Evolutionary conservation across 345 rosid species (phyloP), one percentile per base, ranked within the genome.

Genomic region (Ceriops tagal): DNA sequence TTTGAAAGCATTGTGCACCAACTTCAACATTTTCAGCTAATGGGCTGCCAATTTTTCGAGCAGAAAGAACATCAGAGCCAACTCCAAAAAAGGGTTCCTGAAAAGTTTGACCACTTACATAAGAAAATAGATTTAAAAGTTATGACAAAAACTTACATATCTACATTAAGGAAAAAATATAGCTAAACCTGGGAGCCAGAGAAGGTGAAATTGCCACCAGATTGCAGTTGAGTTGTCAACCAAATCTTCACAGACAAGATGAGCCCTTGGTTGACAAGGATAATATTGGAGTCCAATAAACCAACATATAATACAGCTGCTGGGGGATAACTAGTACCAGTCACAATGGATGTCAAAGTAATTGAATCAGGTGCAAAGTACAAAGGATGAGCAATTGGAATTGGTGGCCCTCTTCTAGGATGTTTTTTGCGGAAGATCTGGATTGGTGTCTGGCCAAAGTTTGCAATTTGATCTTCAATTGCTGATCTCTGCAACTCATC

Each of bases 381-480:
- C 67, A 93, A 84, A 22, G 96, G 97, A 83, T 91, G 98, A 63
- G 96, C 96, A 69, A 91, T 91, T 65, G 97, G 98, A 77, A 91
- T 89, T 46, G 98, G 98, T 11, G 92, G 96, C 61, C 98, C 98
- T 81, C 97, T 89, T 79, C 97, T 85, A 7, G 98, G 97, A 81
- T 93, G 98, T 73, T 87, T 89, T 75, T 93, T 93, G 53, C 95
- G 92, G 71, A 91, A 93, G 69, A 93, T 81, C 84, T 93, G 97
- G 69, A 88, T 91, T 53, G 98, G 98, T 30, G 98, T 93, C 78
- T 93, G 98, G 67, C 98, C 98, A 83, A 93, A 93, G 81, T 93
- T 93, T 32, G 97, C 97, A 66, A 93, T 93, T 81, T 93, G 98
- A 77, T 93, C 97, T 79, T 91, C 98, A 71, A 93, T 91, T 8